Evolutionary conservation across 1,139 yeast species (phyloP).

Genomic region (Candida tetrigidarum): DNA sequence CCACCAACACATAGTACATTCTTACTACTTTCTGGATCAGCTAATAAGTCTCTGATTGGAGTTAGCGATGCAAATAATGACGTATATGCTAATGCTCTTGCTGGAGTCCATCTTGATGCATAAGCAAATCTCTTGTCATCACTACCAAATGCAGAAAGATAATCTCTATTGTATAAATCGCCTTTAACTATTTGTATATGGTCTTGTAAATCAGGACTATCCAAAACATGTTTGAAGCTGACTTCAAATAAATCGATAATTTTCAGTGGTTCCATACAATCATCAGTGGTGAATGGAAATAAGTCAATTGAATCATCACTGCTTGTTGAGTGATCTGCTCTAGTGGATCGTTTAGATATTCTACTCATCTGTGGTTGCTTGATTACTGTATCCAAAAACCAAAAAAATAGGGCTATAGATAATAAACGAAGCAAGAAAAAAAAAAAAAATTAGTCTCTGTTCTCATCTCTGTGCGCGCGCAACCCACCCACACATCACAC

Average conservation of each 20-base stretch:
- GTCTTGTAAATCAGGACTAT: conserved; percentile 42
- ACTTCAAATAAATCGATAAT: conserved; percentile 53
- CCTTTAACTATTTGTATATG: conserved; percentile 73
- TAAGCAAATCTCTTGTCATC: conserved; percentile 75
- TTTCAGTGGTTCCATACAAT: conserved; percentile 37
- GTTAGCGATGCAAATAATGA: conserved; percentile 60
- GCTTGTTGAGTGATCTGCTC: conserved; percentile 12
- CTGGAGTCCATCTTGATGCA: conserved; percentile 85
- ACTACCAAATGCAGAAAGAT: conserved; percentile 65
- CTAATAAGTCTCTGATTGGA: conserved; percentile 43
- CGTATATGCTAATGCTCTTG: conserved; percentile 75
- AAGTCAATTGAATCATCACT: conserved; percentile 19
- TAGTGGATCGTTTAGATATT: conserved; percentile 8
- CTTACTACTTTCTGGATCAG: conserved; percentile 30
- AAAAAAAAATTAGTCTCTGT: too few relatives aligned
- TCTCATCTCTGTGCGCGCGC: conserved; percentile 4
- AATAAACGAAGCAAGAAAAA: too few relatives aligned
- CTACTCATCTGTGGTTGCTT: conserved; percentile 4
- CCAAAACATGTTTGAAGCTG: conserved; percentile 49
- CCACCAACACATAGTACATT: conserved; percentile 76
- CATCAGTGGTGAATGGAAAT: conserved; percentile 34
- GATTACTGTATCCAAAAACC: background rate
- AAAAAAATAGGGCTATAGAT: background rate
- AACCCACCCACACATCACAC: background rate
- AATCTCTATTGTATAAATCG: conserved; percentile 70